A percentile compares a stretch with the other conserved stretches of the same genome.
Conservation (phyloP, 331 rosid genomes). For the Rosa hybrid region DNA sequence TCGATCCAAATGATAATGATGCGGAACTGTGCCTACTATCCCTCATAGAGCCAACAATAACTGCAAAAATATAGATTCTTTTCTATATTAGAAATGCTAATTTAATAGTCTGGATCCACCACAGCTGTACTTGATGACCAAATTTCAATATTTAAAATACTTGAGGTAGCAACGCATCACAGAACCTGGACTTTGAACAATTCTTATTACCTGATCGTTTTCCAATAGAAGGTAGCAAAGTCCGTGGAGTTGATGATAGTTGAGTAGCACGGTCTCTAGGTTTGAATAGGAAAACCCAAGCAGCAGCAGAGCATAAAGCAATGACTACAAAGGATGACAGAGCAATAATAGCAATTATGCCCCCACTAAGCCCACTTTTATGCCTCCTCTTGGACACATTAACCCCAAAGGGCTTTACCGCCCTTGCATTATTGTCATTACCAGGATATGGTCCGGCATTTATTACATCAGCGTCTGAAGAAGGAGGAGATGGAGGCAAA, state of each 20-base stretch:
- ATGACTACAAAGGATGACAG: slow-evolving; percentile 63
- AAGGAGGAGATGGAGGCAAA: slow-evolving; percentile 87
- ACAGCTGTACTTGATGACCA: neutral
- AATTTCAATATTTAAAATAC: neutral
- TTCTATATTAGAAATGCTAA: slow-evolving; percentile 15
- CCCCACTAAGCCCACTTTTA: slow-evolving; percentile 52
- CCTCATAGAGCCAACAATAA: slow-evolving; percentile 45
- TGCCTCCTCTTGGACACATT: slow-evolving; percentile 54
- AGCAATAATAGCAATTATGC: slow-evolving; percentile 60
- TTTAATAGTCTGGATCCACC: neutral
- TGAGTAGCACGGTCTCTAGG: slow-evolving; percentile 44
- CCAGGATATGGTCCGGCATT: slow-evolving; percentile 65
- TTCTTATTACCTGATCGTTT: slow-evolving; percentile 66
- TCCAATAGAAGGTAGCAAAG: slow-evolving; percentile 48
- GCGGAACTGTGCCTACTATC: slow-evolving; percentile 63
- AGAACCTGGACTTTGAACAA: neutral
- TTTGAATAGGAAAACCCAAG: slow-evolving; percentile 57
- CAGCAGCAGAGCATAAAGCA: slow-evolving; percentile 59
- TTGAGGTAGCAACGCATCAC: neutral
- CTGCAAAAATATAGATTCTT: slow-evolving; percentile 39
- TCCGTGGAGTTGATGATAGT: slow-evolving; percentile 41
- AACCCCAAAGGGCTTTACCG: slow-evolving; percentile 82
- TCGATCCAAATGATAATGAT: slow-evolving; percentile 71
- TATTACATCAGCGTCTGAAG: slow-evolving; percentile 45
- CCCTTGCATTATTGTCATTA: slow-evolving; percentile 46